Evolutionary conservation across 768 basidiomycete species (phyloP), one percentile per base, ranked within the genome.

Genomic region (Naganishia vishniacii): DNA sequence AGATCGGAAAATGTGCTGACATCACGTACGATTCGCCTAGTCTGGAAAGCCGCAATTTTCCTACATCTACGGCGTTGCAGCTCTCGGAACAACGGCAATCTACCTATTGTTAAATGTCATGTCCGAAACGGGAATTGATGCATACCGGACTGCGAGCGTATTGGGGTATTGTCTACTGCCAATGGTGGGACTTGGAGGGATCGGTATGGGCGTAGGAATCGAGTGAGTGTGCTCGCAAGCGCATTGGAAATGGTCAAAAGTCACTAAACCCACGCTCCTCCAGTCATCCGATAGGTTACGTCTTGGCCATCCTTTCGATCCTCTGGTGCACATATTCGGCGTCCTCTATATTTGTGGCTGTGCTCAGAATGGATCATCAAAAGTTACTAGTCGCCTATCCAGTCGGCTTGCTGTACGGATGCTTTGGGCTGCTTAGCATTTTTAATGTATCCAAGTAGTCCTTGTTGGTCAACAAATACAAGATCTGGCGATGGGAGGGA

Each of bases 21-120:
- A 7, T 1, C 23, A 11, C 53, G 9, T 9, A 6, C 23, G 9
- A 9, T 34, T 9, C 25, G 32, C 0, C 29, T 70, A 99, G 95
- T 95, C 94, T 6, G 95, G 95, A 64, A 97, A 95, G 81, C 89
- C 90, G 4, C 95, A 98, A 75, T 99, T 99, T 78, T 91, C 89
- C 51, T 98, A 97, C 77, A 98, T 98, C 65, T 99, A 99, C 76
- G 95, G 94, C 40, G 89, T 99, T 67, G 94, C 88, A 59, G 83
- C 97, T n/a, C 84, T 98, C 70, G 95, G 95, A 59, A 91, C 88
- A 7, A 83, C 84, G 13, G 90, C 91, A 28, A 86, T 98, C 75
- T 97, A 98, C 81, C 84, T 86, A 59, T 86, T 99, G 65, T 84
- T 99, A 68, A 98, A 99, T 76, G 82, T 97, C 68, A 98, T 99